Conservation (phyloP, 257 asterid species). For the Cinchona pubescens region DNA sequence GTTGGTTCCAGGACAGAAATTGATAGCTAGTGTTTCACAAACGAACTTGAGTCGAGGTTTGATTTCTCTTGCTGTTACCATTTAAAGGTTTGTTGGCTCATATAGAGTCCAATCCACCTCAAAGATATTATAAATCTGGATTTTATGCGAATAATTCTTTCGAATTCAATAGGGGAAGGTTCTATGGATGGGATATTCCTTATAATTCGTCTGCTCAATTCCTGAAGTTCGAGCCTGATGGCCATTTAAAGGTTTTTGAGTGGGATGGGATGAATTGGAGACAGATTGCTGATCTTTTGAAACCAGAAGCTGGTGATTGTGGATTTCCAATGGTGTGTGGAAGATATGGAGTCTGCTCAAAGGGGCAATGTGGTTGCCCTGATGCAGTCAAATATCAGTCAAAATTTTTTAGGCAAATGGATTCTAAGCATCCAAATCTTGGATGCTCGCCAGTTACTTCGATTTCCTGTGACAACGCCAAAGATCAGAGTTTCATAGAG, state of each 20-base stretch:
- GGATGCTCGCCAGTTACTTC: conserved; percentile 30
- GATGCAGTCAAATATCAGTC: conserved; percentile 18
- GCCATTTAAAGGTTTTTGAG: conserved; percentile 40
- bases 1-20: conserved; percentile 32
- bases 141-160: neutral
- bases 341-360: conserved; percentile 34
- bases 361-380: conserved; percentile 47
- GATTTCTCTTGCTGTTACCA: conserved; percentile 20
- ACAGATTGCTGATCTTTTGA: conserved; percentile 24
- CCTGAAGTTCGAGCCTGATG: conserved; percentile 38
- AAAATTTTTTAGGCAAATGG: conserved; percentile 27
- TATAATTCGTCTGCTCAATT: conserved; percentile 33
- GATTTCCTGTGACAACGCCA: conserved; percentile 1
- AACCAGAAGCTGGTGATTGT: conserved; percentile 23
- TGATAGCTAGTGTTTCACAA: conserved; percentile 38
- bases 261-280: conserved; percentile 33
- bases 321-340: conserved; percentile 48
- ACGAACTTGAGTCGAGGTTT: conserved; percentile 26
- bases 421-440: conserved; percentile 28
- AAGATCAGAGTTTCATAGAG: conserved; percentile 14
- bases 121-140: conserved; percentile 19
- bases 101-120: conserved; percentile 26
- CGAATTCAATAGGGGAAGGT: neutral
- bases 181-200: conserved; percentile 15
- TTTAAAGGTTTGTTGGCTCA: conserved; percentile 27